Evolutionary conservation across 352 stramenopile species (phyloP).

Genomic region (Pythium folliculosum): DNA sequence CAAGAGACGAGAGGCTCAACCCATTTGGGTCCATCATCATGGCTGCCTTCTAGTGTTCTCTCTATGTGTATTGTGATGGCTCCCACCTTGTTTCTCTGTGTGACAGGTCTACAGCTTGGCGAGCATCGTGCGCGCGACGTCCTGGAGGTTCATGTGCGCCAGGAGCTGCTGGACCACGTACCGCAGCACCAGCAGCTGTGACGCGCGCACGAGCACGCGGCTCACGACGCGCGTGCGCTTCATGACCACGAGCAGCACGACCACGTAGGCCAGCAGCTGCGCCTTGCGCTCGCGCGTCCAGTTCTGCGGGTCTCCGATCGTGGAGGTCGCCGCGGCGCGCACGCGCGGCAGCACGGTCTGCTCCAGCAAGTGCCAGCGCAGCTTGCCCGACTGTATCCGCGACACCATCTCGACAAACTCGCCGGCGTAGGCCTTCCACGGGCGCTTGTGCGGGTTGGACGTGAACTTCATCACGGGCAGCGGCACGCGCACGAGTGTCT

Average conservation of each 20-base stretch:
- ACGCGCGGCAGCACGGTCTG: conserved; percentile 51
- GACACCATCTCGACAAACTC: conserved; percentile 57
- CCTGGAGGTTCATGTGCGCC: conserved; percentile 40
- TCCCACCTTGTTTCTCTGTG: no score
- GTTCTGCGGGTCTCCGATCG: conserved; percentile 28
- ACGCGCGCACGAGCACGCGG: conserved; percentile 44
- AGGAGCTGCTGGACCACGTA: conserved; percentile 59
- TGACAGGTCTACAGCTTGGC: conserved; percentile 26
- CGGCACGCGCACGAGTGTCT: conserved; percentile 47
- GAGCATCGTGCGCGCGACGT: conserved; percentile 28
- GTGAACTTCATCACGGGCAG: conserved; percentile 71
- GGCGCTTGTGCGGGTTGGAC: conserved; percentile 46
- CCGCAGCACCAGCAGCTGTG: conserved; percentile 62
- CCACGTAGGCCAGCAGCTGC: conserved; percentile 48
- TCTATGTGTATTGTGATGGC: no score
- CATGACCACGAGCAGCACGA: conserved; percentile 57
- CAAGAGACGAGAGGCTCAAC: conserved; percentile 19
- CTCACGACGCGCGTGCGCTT: conserved; percentile 53
- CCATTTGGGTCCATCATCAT: conserved; percentile 8
- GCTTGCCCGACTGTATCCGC: conserved; percentile 51
- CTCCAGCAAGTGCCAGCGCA: conserved; percentile 59
- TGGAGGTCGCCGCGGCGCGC: conserved; percentile 31
- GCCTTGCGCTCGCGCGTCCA: conserved; percentile 50
- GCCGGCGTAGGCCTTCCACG: conserved; percentile 46
- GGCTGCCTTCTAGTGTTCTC: background rate